Conservation (phyloP, 2,329 filamentous ascomycete genomes). For the Fusarium pseudonygamai region DNA sequence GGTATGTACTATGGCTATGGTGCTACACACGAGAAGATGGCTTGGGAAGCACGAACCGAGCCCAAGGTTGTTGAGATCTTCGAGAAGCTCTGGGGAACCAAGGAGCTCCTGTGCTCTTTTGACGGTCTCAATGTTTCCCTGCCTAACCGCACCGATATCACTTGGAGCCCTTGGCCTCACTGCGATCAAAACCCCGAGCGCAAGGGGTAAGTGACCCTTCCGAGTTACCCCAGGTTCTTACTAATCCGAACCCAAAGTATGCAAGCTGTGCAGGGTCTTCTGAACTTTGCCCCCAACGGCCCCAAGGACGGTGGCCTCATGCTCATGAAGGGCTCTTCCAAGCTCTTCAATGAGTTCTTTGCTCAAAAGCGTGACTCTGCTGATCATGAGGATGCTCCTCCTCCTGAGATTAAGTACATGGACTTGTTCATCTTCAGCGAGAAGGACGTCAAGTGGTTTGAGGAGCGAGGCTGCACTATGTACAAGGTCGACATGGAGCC, state of each 20-base stretch:
- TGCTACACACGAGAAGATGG: constrained; percentile 58
- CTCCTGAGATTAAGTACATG: constrained; percentile 46
- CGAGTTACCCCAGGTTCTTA: background rate
- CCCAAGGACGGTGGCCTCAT: constrained; percentile 49
- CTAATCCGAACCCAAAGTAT: background rate
- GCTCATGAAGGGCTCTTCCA: constrained; percentile 42
- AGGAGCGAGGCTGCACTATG: constrained; percentile 46
- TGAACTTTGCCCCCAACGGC: constrained; percentile 45
- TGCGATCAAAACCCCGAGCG: constrained; percentile 37
- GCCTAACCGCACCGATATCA: constrained; percentile 50
- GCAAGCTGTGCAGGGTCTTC: constrained; percentile 16
- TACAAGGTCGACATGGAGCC: constrained; percentile 54
- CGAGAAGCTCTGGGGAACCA: constrained; percentile 55
- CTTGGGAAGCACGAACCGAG: constrained; percentile 59
- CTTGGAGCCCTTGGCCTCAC: constrained; percentile 39
- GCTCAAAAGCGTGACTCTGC: constrained; percentile 45
- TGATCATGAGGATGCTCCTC: constrained; percentile 46
- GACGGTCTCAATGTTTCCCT: constrained; percentile 51
- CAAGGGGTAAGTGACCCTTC: constrained; percentile 41
- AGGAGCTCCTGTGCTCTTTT: constrained; percentile 60
- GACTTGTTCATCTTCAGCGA: constrained; percentile 48
- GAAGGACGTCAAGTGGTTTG: constrained; percentile 50
- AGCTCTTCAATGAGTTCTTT: constrained; percentile 49
- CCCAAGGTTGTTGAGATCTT: constrained; percentile 57
- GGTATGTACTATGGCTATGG: constrained; percentile 58